Evolutionary conservation across 306 rosid species (phyloP), one percentile per base, ranked within the genome.

Genomic region (Castanea mollissima): DNA sequence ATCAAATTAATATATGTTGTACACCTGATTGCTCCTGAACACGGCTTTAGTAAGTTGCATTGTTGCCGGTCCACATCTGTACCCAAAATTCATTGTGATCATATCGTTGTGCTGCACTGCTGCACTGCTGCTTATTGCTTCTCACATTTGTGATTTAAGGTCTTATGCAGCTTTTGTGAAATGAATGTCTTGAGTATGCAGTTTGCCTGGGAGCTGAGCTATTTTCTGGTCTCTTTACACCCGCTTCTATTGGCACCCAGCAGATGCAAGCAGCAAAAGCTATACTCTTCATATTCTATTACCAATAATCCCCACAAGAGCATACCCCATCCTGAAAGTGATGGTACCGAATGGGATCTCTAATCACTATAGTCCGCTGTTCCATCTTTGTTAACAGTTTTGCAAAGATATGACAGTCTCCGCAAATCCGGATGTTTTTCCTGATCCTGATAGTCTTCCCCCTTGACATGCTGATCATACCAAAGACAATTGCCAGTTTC

Each of bases 221-320:
- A 13, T 64, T 32, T 64, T 16, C 20, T 31, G 46, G 44, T 64
- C 18, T 64, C 10, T 64, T 18, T 31, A 35, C 71, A 32, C 6
- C 23, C 1, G 3, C 23, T 29, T 32, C n/a, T 64, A 31, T 27
- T 32, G 46, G 3, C 34, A 18, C 23, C 18, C 46, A 16, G 16
- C 16, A 34, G 38, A 19, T 34, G 52, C 16, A 10, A n/a, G 52
- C 27, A 18, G 8, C 3, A 35, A 14, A 21, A 68, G 51, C 16
- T 19, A 57, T 56, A 78, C 75, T 56, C 67, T 70, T 79, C 29
- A 59, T 72, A 55, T 68, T 70, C 57, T 9, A 73, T 83, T 87
- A 92, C 97, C 94, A 94, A 83, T 90, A 94, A 80, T 94, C 98
- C 78, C 93, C 91, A 76, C 97, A 94, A 21, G 97, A 94, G 88